A percentile compares a stretch with the other conserved stretches of the same genome.
These are phyloP conservation scores for Staphylotrichum tortipilum DNA, from an alignment of 495 filamentous ascomycete genomes.

Conservation along the genomic window DNA sequence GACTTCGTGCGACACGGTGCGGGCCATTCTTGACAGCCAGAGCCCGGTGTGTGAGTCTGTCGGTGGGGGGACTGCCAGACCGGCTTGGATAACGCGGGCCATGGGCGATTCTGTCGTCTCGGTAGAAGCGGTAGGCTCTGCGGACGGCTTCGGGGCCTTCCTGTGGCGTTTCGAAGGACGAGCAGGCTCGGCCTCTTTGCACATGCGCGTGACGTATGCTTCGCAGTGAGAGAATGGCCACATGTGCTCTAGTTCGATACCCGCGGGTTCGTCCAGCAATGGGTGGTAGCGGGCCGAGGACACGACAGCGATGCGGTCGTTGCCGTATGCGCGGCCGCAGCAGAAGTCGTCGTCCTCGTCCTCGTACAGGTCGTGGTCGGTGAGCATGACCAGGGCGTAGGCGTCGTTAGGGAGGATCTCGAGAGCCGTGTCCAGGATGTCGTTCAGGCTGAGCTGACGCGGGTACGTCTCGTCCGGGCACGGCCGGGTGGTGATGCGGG, in stretches of 20 bases:
- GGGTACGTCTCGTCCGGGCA: slow-evolving; percentile 40
- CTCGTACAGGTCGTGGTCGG: slow-evolving; percentile 58
- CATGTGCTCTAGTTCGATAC: slow-evolving; percentile 44
- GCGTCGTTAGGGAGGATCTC: slow-evolving; percentile 50
- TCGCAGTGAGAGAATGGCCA: slow-evolving; percentile 59
- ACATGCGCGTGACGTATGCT: slow-evolving; percentile 35
- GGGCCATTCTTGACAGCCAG: slow-evolving; percentile 50
- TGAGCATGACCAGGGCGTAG: slow-evolving; percentile 49
- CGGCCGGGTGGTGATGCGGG: slow-evolving; percentile 47
- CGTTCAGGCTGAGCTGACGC: slow-evolving; percentile 53
- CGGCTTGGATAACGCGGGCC: slow-evolving; percentile 7
- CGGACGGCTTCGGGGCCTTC: not conserved
- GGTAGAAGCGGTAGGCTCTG: not conserved
- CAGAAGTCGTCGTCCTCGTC: slow-evolving; percentile 59
- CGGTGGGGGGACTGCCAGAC: slow-evolving; percentile 4
- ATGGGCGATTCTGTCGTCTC: slow-evolving; percentile 1
- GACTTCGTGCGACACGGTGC: slow-evolving; percentile 55
- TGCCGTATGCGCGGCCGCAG: slow-evolving; percentile 60
- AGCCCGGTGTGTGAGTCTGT: slow-evolving; percentile 20
- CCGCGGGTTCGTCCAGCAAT: slow-evolving; percentile 33
- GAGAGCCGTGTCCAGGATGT: slow-evolving; percentile 54
- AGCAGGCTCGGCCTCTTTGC: slow-evolving; percentile 4
- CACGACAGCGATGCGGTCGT: slow-evolving; percentile 51
- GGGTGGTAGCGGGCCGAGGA: slow-evolving; percentile 54
- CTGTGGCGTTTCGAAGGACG: not conserved